These are phyloP conservation scores for Collybia mongolica DNA, from an alignment of 768 basidiomycete genomes.

Conservation along the genomic window DNA sequence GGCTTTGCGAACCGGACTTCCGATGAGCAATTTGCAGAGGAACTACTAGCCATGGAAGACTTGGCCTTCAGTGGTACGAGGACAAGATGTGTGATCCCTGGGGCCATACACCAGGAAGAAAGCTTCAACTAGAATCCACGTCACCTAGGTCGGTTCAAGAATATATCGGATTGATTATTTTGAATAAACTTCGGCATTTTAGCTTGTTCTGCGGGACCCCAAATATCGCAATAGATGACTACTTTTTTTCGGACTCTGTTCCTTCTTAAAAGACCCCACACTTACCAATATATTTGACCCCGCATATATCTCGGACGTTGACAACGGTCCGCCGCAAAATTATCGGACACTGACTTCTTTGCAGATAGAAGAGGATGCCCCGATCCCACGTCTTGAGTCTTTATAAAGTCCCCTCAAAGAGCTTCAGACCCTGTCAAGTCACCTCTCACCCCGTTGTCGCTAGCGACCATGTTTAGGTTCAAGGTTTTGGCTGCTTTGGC, in stretches of 20 bases:
- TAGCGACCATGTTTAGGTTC: slow-evolving; percentile 29
- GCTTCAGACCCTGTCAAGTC: not conserved
- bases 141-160: too few species aligned
- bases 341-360: slow-evolving; percentile 11
- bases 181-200: slow-evolving; percentile 13
- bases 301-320: slow-evolving; percentile 22
- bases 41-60: too few species aligned
- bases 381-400: not conserved
- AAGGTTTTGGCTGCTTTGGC: slow-evolving; percentile 30
- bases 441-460: not conserved
- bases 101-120: too few species aligned
- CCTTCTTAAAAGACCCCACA: not conserved
- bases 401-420: slow-evolving; percentile 9
- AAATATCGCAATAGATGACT: slow-evolving; percentile 6
- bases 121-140: too few species aligned
- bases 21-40: too few species aligned
- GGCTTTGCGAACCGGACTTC: too few species aligned
- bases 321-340: slow-evolving; percentile 16
- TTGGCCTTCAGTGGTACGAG: too few species aligned
- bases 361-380: not conserved
- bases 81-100: too few species aligned
- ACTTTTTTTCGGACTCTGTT: not conserved
- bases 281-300: not conserved
- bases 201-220: not conserved
- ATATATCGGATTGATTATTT: not conserved